Conservation (phyloP, 495 filamentous ascomycete genomes). For the Chaetomium fimeti region DNA sequence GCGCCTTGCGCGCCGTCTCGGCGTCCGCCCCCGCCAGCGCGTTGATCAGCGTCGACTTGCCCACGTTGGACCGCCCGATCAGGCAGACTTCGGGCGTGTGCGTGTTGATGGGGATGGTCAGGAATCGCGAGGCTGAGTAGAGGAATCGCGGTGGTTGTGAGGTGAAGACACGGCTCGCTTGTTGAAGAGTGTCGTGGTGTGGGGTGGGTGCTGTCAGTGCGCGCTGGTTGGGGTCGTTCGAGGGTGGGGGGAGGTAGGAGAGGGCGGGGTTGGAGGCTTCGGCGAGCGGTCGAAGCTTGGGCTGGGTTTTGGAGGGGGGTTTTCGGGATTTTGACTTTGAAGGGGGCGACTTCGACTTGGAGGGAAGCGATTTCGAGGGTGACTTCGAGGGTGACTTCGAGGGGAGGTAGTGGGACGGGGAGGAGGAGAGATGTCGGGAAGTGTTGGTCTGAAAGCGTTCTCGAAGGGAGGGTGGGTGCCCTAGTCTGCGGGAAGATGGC, state of each 20-base stretch:
- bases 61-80: constrained; percentile 82
- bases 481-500: not conserved
- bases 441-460: not conserved
- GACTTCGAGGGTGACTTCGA: no score
- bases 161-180: constrained; percentile 63
- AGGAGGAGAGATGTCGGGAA: not conserved
- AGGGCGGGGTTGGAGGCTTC: constrained; percentile 6
- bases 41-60: constrained; percentile 87
- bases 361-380: not conserved
- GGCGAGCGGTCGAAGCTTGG: not conserved
- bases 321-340: not conserved
- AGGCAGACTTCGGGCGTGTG: constrained; percentile 59
- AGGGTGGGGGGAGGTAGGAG: constrained; percentile 36
- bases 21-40: constrained; percentile 60
- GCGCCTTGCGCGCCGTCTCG: constrained; percentile 23
- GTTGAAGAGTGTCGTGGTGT: constrained; percentile 19
- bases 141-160: constrained; percentile 60
- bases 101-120: constrained; percentile 56
- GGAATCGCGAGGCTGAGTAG: constrained; percentile 70
- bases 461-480: not conserved
- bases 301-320: constrained; percentile 3
- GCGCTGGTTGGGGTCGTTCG: constrained; percentile 36
- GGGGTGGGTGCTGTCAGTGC: constrained; percentile 25
- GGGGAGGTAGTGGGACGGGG: not conserved
- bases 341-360: not conserved